Evolutionary conservation across 306 rosid species (phyloP).

Genomic region (Purshia tridentata): DNA sequence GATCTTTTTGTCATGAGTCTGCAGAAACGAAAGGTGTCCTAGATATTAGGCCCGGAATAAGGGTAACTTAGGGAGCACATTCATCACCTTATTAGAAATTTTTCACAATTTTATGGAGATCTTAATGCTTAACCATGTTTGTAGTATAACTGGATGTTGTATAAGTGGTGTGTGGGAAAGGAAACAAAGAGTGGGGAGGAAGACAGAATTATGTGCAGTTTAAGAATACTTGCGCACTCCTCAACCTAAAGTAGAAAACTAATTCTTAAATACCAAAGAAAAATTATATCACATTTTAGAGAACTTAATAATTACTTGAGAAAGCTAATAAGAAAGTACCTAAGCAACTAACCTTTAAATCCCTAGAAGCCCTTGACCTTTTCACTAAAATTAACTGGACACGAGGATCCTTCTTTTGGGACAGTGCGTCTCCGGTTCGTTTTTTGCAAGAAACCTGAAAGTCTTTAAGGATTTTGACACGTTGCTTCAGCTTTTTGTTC

Average conservation of each 20-base stretch:
- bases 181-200: neutral
- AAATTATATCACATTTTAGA: neutral
- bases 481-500: slow-evolving; percentile 55
- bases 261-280: neutral
- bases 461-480: slow-evolving; percentile 70
- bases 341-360: slow-evolving; percentile 54
- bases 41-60: neutral
- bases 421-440: slow-evolving; percentile 64
- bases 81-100: too few relatives aligned
- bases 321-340: neutral
- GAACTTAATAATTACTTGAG: neutral
- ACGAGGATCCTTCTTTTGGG: slow-evolving; percentile 67
- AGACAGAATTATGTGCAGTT: neutral
- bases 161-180: neutral
- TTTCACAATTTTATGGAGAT: too few relatives aligned
- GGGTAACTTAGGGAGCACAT: too few relatives aligned
- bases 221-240: neutral
- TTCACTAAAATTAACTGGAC: slow-evolving; percentile 69
- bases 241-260: neutral
- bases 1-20: slow-evolving; percentile 48
- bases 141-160: too few relatives aligned
- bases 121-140: too few relatives aligned
- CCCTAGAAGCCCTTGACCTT: slow-evolving; percentile 37
- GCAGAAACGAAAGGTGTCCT: slow-evolving; percentile 10
- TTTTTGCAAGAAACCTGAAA: slow-evolving; percentile 66